Conservation (phyloP, 225 moss, liverwort and hornwort species). For the Polytrichum formosum region DNA sequence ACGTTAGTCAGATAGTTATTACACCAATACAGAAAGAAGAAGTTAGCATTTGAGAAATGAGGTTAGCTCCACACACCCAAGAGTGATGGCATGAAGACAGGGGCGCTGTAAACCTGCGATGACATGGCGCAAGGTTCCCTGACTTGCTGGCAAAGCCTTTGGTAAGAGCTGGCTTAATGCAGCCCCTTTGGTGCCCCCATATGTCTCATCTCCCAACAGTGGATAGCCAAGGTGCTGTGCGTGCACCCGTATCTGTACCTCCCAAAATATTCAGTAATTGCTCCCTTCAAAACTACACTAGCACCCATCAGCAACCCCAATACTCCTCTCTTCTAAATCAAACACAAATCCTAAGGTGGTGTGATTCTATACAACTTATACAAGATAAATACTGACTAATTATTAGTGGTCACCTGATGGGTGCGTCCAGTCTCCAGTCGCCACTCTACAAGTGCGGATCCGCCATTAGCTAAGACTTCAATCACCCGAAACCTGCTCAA, state of each 20-base stretch:
- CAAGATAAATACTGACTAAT: not conserved
- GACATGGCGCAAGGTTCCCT: conserved; percentile 66
- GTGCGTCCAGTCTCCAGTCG: conserved; percentile 96
- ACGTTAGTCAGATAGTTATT: no score
- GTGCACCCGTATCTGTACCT: conserved; percentile 86
- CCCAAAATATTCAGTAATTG: conserved; percentile 2
- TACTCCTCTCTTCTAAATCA: not conserved
- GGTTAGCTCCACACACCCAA: conserved; percentile 53
- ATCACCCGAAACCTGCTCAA: conserved; percentile 69
- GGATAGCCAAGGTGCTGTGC: conserved; percentile 90
- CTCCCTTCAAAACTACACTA: no score
- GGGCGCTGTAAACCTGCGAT: conserved; percentile 79
- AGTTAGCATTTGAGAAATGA: not conserved
- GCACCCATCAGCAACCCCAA: no score
- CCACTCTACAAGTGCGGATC: conserved; percentile 95
- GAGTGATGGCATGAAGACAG: conserved; percentile 89
- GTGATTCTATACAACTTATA: not conserved
- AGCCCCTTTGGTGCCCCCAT: conserved; percentile 86
- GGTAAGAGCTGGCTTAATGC: conserved; percentile 69
- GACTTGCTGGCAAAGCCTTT: conserved; percentile 48
- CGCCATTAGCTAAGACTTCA: conserved; percentile 72
- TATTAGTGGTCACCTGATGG: conserved; percentile 66
- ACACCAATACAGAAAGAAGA: not conserved
- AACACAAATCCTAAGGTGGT: not conserved
- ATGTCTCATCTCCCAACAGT: conserved; percentile 83